These are phyloP conservation scores for Spizellomyces sp. DNA, from an alignment of 192 early-diverging fungal species.

Conservation along the genomic window DNA sequence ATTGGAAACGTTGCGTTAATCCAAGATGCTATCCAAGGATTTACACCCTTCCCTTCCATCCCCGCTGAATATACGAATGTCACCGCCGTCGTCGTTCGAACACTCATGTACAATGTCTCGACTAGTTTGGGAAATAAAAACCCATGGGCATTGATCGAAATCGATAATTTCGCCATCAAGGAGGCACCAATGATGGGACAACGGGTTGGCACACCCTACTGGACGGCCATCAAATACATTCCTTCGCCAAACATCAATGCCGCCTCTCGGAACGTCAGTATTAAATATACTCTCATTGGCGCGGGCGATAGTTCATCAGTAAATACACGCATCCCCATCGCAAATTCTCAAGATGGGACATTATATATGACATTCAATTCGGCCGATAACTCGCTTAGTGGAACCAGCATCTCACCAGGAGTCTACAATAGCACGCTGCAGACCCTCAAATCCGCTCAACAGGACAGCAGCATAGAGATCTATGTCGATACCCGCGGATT, in stretches of 20 bases:
- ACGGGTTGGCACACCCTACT: constrained; percentile 20
- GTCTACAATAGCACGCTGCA: constrained; percentile 12
- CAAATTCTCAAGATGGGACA: background rate
- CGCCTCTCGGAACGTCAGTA: background rate
- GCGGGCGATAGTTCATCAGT: constrained; percentile 7
- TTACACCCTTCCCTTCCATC: constrained; percentile 14
- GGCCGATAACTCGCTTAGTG: background rate
- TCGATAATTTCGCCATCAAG: constrained; percentile 18
- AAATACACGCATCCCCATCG: constrained; percentile 21
- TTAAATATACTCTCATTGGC: constrained; percentile 22
- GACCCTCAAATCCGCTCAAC: background rate
- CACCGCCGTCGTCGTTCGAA: constrained; percentile 29
- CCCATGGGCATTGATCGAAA: constrained; percentile 23
- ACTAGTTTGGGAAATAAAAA: constrained; percentile 10
- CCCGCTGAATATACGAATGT: constrained; percentile 17
- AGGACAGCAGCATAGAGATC: constrained; percentile 8
- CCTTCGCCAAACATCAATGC: background rate
- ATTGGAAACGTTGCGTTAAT: constrained; percentile 20
- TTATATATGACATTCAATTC: constrained; percentile 7
- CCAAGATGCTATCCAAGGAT: background rate
- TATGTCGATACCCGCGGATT: constrained; percentile 24
- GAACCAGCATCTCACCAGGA: background rate
- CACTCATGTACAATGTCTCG: constrained; percentile 11
- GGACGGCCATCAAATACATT: constrained; percentile 32
- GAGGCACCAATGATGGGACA: constrained; percentile 22